Base-by-base conservation (phyloP, 345 rosid species). In the Eucalyptus erythrocorys region DNA sequence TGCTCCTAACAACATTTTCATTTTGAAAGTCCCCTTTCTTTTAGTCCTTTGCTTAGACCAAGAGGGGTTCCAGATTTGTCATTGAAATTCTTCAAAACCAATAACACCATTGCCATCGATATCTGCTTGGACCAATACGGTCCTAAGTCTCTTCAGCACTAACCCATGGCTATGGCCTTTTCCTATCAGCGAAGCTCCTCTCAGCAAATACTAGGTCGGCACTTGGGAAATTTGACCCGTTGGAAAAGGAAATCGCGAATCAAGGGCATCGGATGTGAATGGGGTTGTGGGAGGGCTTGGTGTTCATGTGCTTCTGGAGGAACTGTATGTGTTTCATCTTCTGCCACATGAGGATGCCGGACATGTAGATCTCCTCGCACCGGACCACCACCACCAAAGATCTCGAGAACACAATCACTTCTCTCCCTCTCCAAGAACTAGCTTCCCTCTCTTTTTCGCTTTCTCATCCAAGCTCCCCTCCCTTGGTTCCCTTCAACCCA, bases 71-170 rank as follows among this genome's bases (percentile, higher is more conserved):
- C 98, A 97, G 51, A 97, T 96, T 92, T 94, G 92, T 89, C 93
- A 95, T 96, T 95, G 96, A 92, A 97, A 97, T 92, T 96, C 97
- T 87, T 94, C 93, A 90, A 93, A 94, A 92, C 95, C 97, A 88
- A 97, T 84, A 85, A 93, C 88, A 45, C 95, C 96, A 6, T 96
- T 95, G 86, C 98, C 95, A 90, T 96, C 98, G 24, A 90, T 91
- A 91, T 96, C 96, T 88, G 95, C 98, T 93, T 94, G 98, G 88
- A 86, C 87, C 99, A 97, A 97, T 89, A 97, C 1, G 89, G 86
- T 96, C 97, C 88, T 88, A 91, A 17, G 90, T 95, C 94, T 97
- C 99, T 90, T 96, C 94, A 51, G 76, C 93, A 48, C 92, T 93
- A 48, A 96, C 97, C 98, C 99, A 86, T 95, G 90, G 90, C 90